Conservation (phyloP, 164 flowering plant genomes). For the Magnolia sinica region DNA sequence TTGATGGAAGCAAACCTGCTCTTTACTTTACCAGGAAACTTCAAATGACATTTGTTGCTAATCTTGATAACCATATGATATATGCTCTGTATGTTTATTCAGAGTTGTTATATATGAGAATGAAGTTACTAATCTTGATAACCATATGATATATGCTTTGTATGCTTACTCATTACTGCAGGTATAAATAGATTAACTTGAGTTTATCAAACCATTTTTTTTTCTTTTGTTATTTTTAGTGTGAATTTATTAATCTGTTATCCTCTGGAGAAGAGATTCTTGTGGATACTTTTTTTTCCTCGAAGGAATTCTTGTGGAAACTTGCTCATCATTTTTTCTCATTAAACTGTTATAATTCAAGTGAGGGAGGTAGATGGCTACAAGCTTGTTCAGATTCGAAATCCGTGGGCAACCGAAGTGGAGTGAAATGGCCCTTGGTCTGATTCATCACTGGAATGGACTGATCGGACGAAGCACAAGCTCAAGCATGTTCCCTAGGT, state of each 20-base stretch:
- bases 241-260: no score
- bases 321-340: not conserved
- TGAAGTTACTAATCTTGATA: no score
- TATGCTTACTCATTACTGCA: slow-evolving; percentile 97
- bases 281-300: not conserved
- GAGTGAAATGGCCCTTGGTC: slow-evolving; percentile 99
- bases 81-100: no score
- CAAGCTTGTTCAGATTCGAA: slow-evolving; percentile 94
- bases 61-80: no score
- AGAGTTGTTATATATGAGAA: no score
- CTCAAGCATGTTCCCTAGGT: slow-evolving; percentile 97
- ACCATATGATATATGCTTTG: no score
- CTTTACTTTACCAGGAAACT: no score
- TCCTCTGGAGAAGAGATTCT: not conserved
- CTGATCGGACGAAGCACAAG: slow-evolving; percentile 94
- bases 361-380: slow-evolving; percentile 96
- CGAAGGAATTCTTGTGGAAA: not conserved
- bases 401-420: slow-evolving; percentile 99
- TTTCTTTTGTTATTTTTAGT: no score
- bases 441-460: slow-evolving; percentile 95
- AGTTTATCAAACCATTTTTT: not conserved
- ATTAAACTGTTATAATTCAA: slow-evolving; percentile 29
- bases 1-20: no score
- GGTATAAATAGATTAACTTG: slow-evolving; percentile 33
- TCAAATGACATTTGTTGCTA: no score